Conservation (phyloP, 1,284 basidiomycete genomes). For the Omphalotus olearius region DNA sequence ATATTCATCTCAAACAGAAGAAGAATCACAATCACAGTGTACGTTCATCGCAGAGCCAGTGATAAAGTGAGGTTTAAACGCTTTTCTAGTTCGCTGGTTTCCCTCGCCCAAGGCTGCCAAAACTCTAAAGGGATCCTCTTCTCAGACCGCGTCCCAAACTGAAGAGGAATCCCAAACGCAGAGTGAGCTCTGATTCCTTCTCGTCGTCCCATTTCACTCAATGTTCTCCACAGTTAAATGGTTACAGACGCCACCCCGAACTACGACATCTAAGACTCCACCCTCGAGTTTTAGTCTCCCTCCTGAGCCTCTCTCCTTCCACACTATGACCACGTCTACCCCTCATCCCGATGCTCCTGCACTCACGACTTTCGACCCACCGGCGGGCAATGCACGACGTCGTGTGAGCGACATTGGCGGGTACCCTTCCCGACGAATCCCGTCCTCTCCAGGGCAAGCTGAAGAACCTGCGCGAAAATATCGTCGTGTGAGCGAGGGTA, state of each 20-base stretch:
- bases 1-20: conserved; percentile 5
- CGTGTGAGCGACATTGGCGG: conserved; percentile 1
- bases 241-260: neutral
- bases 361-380: too few species aligned
- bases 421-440: neutral
- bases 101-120: too few species aligned
- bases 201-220: neutral
- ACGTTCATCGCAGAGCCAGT: neutral
- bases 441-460: neutral
- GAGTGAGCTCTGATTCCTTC: too few species aligned
- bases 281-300: neutral
- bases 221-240: neutral
- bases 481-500: conserved; percentile 2
- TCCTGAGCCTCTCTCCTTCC: neutral
- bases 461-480: conserved; percentile 4
- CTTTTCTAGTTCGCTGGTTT: neutral
- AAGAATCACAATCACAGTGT: conserved; percentile 6
- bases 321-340: neutral
- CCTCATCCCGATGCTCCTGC: neutral
- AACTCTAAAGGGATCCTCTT: too few species aligned
- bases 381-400: neutral
- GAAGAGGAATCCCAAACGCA: too few species aligned
- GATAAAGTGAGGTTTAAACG: neutral
- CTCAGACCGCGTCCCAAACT: too few species aligned
- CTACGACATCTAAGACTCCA: neutral